Evolutionary conservation across 371 early-diverging fungal genomes (phyloP).

Genomic region (Mortierella sp.): DNA sequence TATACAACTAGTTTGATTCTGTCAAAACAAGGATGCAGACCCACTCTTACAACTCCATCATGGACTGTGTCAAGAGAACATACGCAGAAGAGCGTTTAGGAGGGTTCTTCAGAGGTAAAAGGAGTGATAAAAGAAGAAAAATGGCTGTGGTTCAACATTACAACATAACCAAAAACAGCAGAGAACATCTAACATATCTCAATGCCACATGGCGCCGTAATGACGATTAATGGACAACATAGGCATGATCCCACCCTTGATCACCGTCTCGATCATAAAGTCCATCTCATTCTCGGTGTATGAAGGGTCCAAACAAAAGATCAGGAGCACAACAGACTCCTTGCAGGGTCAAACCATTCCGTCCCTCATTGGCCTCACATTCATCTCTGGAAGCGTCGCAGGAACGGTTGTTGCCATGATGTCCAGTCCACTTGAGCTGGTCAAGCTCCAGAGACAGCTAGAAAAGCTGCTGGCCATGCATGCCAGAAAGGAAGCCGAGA

Average conservation of each 20-base stretch:
- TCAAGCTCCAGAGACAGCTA: constrained; percentile 84
- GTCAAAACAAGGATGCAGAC: constrained; percentile 89
- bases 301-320: constrained; percentile 62
- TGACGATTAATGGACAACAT: not conserved
- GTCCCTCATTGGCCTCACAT: constrained; percentile 60
- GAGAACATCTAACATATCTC: no score
- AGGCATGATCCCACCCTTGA: constrained; percentile 81
- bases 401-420: constrained; percentile 76
- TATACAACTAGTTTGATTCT: constrained; percentile 76
- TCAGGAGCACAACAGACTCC: constrained; percentile 35
- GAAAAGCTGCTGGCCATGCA: constrained; percentile 69
- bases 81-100: constrained; percentile 76
- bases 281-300: constrained; percentile 81
- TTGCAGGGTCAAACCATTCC: constrained; percentile 55
- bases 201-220: no score
- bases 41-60: constrained; percentile 72
- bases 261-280: constrained; percentile 81
- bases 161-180: no score
- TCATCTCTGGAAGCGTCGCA: constrained; percentile 70
- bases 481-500: constrained; percentile 35
- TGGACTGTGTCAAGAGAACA: constrained; percentile 73
- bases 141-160: no score
- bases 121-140: no score
- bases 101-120: constrained; percentile 74
- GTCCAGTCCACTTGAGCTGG: constrained; percentile 82